These are phyloP conservation scores for Cytospora piceicola DNA, from an alignment of 2,329 filamentous ascomycete species.

Conservation along the genomic window DNA sequence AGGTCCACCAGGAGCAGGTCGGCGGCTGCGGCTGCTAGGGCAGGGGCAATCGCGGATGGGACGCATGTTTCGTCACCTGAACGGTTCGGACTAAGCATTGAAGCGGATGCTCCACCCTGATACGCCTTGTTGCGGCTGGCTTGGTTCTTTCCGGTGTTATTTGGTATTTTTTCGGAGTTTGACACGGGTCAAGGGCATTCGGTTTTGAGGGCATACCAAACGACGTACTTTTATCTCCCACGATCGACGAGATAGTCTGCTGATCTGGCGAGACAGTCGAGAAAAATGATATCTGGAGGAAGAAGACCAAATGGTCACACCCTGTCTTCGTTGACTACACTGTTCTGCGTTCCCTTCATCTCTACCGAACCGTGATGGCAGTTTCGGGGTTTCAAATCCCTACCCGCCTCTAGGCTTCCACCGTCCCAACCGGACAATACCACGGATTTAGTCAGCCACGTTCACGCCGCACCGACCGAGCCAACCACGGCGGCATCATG, in stretches of 20 bases:
- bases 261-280: slow-evolving; percentile 17
- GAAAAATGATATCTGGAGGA: slow-evolving; percentile 7
- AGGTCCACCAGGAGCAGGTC: slow-evolving; percentile 98
- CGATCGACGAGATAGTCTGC: slow-evolving; percentile 16
- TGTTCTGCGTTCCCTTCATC: background rate
- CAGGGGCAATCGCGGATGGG: slow-evolving; percentile 4
- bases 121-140: slow-evolving; percentile 13
- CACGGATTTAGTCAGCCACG: background rate
- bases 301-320: slow-evolving; percentile 13
- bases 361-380: background rate
- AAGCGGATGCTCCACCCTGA: slow-evolving; percentile 12
- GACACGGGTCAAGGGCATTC: slow-evolving; percentile 24
- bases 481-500: background rate
- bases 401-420: background rate
- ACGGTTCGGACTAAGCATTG: slow-evolving; percentile 14
- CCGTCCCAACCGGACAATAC: background rate
- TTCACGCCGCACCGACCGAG: background rate
- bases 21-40: slow-evolving; percentile 60
- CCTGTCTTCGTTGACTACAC: slow-evolving; percentile 1
- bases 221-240: slow-evolving; percentile 8
- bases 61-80: background rate
- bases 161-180: slow-evolving; percentile 17
- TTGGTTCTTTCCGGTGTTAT: slow-evolving; percentile 20
- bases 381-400: background rate
- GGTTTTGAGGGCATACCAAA: slow-evolving; percentile 18